phyloP scores from a whole-genome alignment of 2,329 filamentous ascomycete genomes.

The Lecanicillium sp. region DNA sequence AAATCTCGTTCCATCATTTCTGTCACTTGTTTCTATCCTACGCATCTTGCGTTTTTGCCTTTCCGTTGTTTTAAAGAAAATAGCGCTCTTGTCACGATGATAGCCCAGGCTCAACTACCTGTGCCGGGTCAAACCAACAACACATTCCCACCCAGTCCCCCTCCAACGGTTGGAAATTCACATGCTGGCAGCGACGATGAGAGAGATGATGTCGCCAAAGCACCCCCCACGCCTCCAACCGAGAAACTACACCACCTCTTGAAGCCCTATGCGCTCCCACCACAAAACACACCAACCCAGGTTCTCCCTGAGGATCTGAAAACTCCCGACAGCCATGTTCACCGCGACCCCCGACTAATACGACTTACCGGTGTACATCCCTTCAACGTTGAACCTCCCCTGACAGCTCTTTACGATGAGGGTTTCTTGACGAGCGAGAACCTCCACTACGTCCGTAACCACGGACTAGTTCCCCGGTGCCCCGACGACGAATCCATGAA shows the following conservation, averaged over 20 bases:
- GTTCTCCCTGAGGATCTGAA: constrained; percentile 71
- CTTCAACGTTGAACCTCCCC: constrained; percentile 82
- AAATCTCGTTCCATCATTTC: too few relatives aligned
- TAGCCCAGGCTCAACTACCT: neutral
- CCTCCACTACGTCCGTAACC: constrained; percentile 87
- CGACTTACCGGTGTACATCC: constrained; percentile 83
- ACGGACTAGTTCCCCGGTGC: constrained; percentile 75
- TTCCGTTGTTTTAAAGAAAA: too few relatives aligned
- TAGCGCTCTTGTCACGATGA: neutral
- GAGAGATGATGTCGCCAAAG: constrained; percentile 13
- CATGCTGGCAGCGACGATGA: constrained; percentile 29
- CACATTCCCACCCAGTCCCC: constrained; percentile 11
- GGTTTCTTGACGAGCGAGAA: constrained; percentile 85
- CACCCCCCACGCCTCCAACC: neutral
- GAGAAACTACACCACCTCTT: constrained; percentile 16
- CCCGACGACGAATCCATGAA: constrained; percentile 64
- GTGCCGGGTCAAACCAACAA: neutral
- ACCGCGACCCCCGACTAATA: constrained; percentile 74
- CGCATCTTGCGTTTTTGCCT: too few relatives aligned
- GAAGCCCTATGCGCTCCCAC: constrained; percentile 59
- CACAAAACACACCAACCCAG: constrained; percentile 51
- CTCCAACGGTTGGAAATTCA: constrained; percentile 22
- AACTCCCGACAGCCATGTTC: constrained; percentile 78
- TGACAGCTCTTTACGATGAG: constrained; percentile 69
- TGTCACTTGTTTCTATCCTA: too few relatives aligned